Base-by-base conservation (phyloP, 306 rosid species). In the Morella rubra region DNA sequence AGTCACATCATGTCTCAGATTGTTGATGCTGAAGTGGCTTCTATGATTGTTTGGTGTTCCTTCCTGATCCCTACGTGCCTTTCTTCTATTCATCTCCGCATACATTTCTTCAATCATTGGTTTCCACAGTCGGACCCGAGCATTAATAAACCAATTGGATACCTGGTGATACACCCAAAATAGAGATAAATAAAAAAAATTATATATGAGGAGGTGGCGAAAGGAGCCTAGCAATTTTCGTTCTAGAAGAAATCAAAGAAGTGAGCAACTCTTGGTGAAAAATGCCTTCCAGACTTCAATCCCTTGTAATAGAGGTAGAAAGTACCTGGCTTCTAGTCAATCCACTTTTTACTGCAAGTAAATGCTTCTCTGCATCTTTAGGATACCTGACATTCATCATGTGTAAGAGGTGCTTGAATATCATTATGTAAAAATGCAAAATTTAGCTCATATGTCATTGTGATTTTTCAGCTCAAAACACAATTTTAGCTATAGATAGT, bases 71-170 rank as follows among this genome's bases (percentile, higher is more conserved):
- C 85, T 53, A 73, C 79, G 76, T 16, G 75, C 79, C 77, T 86
- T 90, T 79, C 93, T 85, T 81, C 90, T 77, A 82, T 83, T 94
- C 91, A 94, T 89, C 82, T 94, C 98, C 2, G 97, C 84, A 55
- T 94, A 90, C 98, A 94, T 94, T 82, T 94, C 98, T 56, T 94
- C 98, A 5, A 94, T 91, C 97, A 94, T 89, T 0, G 98, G 98
- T 77, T 94, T 94, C 98, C 98, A 94, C 65, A 94, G 84, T 67
- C 98, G 78, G 18, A 94, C 98, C 1, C 98, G 92, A 11, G 98
- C 98, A 77, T 93, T 93, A 75, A 91, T 93, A 74, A 93, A 93
- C 98, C 98, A 93, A 79, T 93, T 93, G 0, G 98, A 91, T 56
- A 94, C 98, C 97, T 93, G 79, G 6, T 24, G 72, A 79, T 46